Evolutionary conservation across 1,284 basidiomycete species (phyloP).

Genomic region (Gymnopus androsaceus): DNA sequence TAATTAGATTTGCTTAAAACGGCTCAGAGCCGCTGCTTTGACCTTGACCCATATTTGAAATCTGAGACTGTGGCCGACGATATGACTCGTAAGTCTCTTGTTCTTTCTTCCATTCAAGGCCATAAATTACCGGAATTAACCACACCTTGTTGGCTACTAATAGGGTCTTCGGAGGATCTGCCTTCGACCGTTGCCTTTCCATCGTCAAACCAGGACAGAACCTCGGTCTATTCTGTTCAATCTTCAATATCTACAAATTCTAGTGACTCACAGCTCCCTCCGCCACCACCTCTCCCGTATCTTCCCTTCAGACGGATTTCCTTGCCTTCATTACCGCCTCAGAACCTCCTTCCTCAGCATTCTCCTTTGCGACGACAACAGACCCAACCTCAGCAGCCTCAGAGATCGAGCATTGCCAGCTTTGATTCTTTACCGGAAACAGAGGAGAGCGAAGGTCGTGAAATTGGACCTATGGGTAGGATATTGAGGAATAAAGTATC

Average conservation of each 20-base stretch:
- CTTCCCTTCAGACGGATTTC: slow-evolving; percentile 78
- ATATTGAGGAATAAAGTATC: not conserved
- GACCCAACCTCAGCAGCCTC: slow-evolving; percentile 65
- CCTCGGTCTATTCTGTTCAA: slow-evolving; percentile 11
- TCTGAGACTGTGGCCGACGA: not conserved
- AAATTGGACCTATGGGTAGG: slow-evolving; percentile 15
- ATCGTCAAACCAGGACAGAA: slow-evolving; percentile 2
- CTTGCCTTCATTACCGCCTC: slow-evolving; percentile 60
- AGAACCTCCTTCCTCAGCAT: slow-evolving; percentile 56
- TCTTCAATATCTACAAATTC: slow-evolving; percentile 25
- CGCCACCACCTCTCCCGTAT: slow-evolving; percentile 39
- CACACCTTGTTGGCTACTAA: not conserved
- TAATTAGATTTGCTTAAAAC: not conserved
- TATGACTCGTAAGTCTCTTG: not conserved
- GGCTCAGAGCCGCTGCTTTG: not conserved
- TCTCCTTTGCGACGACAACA: slow-evolving; percentile 69
- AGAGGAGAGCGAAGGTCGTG: slow-evolving; percentile 12
- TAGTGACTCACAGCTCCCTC: slow-evolving; percentile 14
- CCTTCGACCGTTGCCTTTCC: slow-evolving; percentile 6
- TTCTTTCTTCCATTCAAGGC: not conserved
- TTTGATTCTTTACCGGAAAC: slow-evolving; percentile 23
- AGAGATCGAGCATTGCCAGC: slow-evolving; percentile 40
- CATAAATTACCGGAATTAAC: not conserved
- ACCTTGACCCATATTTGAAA: not conserved
- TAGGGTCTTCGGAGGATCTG: not conserved